Conservation (phyloP, 345 rosid genomes). For the Psidium guajava region DNA sequence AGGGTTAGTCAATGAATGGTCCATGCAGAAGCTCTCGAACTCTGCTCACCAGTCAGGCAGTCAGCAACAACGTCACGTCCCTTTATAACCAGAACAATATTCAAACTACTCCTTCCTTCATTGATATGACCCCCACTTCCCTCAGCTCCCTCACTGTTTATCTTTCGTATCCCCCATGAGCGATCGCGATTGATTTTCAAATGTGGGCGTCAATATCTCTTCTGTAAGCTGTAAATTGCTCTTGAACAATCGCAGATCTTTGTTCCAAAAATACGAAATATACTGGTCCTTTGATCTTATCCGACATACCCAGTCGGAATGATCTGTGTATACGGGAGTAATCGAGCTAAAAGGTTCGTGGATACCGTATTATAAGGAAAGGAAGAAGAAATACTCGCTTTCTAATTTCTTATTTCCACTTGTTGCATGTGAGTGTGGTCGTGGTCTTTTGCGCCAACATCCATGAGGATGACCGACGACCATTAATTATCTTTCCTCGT, state of each 20-base stretch:
- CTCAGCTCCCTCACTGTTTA: not conserved
- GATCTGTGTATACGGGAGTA: no score
- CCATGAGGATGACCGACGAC: not conserved
- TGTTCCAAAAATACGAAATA: not conserved
- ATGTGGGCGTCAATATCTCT: not conserved
- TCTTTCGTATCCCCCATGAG: not conserved
- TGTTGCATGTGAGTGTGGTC: not conserved
- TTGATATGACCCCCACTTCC: not conserved
- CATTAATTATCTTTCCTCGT: conserved; percentile 4
- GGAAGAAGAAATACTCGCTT: not conserved
- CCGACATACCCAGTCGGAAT: no score
- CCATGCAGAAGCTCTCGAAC: not conserved
- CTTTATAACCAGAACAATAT: not conserved
- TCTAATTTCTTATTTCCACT: not conserved
- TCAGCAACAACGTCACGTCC: not conserved
- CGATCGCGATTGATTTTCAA: not conserved
- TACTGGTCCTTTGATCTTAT: not conserved
- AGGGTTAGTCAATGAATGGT: not conserved
- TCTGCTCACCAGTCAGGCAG: not conserved
- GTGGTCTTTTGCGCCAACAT: not conserved
- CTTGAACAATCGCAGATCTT: not conserved
- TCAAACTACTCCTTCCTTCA: not conserved
- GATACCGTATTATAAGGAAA: no score
- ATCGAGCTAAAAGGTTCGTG: no score
- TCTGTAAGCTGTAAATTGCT: not conserved